Evolutionary conservation across 495 filamentous ascomycete species (phyloP).

Genomic region (Delitschia confertaspora): DNA sequence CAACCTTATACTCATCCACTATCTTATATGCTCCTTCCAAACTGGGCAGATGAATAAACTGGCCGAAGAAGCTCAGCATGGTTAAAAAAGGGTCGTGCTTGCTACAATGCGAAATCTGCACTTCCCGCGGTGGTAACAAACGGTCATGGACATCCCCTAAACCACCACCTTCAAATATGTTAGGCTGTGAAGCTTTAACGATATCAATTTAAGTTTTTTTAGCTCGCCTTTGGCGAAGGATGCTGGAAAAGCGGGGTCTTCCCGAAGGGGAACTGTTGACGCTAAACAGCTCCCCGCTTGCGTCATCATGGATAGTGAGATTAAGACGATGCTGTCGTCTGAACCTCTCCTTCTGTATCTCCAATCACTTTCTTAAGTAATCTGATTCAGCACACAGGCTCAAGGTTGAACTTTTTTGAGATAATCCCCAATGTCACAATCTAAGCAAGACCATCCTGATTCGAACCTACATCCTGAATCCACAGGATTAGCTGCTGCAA

Average conservation of each 20-base stretch:
- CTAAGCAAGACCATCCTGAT: constrained; percentile 34
- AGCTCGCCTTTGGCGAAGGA: not conserved
- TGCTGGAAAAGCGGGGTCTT: not conserved
- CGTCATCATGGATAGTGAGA: constrained; percentile 9
- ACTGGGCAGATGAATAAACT: no score
- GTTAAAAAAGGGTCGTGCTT: no score
- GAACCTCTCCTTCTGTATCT: not conserved
- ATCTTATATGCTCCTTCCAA: no score
- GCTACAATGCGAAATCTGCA: constrained; percentile 47
- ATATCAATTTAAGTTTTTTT: not conserved
- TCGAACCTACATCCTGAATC: constrained; percentile 45
- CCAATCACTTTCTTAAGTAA: not conserved
- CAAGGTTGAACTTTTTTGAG: not conserved
- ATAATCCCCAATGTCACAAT: constrained; percentile 1
- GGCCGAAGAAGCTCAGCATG: no score
- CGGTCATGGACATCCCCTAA: not conserved
- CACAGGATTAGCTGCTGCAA: constrained; percentile 42
- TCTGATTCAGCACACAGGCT: not conserved
- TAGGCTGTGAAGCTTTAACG: not conserved
- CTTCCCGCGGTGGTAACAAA: constrained; percentile 48
- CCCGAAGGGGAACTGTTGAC: not conserved
- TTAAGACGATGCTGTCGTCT: not conserved
- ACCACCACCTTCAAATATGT: not conserved
- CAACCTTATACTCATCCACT: no score
- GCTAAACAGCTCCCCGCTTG: constrained; percentile 12